Conservation (phyloP, 2,329 filamentous ascomycete genomes). For the Colletotrichum cordylinicola region DNA sequence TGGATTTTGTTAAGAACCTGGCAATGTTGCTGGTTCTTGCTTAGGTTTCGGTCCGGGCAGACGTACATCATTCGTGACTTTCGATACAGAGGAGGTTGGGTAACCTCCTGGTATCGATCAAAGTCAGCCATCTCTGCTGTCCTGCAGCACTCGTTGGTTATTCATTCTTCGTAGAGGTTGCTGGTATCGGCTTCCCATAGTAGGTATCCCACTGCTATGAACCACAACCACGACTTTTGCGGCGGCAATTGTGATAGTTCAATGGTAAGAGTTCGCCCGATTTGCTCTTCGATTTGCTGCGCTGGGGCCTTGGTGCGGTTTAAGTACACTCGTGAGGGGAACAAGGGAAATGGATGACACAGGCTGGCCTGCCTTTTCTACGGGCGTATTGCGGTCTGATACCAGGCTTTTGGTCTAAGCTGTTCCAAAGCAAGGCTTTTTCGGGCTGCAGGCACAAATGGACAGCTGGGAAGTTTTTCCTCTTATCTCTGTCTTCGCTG, state of each 20-base stretch:
- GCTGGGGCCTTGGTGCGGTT: neutral
- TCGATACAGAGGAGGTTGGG: neutral
- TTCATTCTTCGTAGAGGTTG: rapidly evolving
- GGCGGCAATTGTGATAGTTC: too few relatives aligned
- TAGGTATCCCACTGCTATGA: rapidly evolving
- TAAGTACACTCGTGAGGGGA: neutral
- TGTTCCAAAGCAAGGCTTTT: too few relatives aligned
- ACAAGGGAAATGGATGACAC: too few relatives aligned
- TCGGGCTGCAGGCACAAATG: neutral
- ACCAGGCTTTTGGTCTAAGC: too few relatives aligned
- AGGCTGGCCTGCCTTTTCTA: neutral
- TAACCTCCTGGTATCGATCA: neutral
- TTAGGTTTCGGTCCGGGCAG: neutral
- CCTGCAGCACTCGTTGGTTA: neutral
- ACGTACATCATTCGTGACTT: neutral
- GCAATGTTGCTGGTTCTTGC: too few relatives aligned
- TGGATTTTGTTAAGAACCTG: neutral
- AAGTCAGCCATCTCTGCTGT: neutral
- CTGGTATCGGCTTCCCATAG: neutral
- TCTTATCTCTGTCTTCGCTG: neutral
- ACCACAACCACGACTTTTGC: neutral
- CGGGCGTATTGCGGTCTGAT: neutral
- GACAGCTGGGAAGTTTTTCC: rapidly evolving
- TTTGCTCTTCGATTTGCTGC: neutral
- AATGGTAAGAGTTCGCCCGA: too few relatives aligned